Conservation (phyloP, 2,329 filamentous ascomycete genomes). For the Cordyceps cateniannulata region DNA sequence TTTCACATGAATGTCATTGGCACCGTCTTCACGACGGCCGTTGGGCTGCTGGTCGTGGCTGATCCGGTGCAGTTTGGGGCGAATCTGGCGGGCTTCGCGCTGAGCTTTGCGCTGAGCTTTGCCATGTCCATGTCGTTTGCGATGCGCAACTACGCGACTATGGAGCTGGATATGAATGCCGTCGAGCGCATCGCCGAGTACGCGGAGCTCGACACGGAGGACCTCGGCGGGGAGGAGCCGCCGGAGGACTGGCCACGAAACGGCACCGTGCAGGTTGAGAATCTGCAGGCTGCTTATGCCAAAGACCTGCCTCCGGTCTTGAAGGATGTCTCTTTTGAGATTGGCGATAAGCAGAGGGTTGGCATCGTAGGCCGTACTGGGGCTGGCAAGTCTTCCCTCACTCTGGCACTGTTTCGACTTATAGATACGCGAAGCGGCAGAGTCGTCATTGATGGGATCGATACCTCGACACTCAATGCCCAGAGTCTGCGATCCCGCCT, state of each 20-base stretch:
- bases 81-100: constrained; percentile 66
- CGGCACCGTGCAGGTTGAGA: constrained; percentile 63
- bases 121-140: constrained; percentile 58
- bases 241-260: constrained; percentile 70
- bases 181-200: constrained; percentile 73
- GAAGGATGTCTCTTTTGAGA: constrained; percentile 61
- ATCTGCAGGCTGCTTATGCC: constrained; percentile 67
- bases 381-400: constrained; percentile 72
- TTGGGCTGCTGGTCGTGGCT: constrained; percentile 59
- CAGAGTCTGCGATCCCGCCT: constrained; percentile 65
- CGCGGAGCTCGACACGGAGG: constrained; percentile 59
- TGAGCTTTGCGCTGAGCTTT: constrained; percentile 68
- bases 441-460: constrained; percentile 65
- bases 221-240: constrained; percentile 51
- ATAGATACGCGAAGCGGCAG: constrained; percentile 59
- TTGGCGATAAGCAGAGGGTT: constrained; percentile 62
- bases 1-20: constrained; percentile 68
- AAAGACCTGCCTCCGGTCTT: constrained; percentile 64
- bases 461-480: constrained; percentile 66
- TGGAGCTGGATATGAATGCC: constrained; percentile 75
- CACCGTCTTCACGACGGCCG: constrained; percentile 58
- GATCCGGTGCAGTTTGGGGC: constrained; percentile 58
- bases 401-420: constrained; percentile 71
- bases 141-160: constrained; percentile 59
- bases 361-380: constrained; percentile 73